Percentiles rank a stretch among this genome's conserved stretches.
These are phyloP conservation scores for Daldinia decipiens DNA, from an alignment of 495 filamentous ascomycete species.

Conservation along the genomic window DNA sequence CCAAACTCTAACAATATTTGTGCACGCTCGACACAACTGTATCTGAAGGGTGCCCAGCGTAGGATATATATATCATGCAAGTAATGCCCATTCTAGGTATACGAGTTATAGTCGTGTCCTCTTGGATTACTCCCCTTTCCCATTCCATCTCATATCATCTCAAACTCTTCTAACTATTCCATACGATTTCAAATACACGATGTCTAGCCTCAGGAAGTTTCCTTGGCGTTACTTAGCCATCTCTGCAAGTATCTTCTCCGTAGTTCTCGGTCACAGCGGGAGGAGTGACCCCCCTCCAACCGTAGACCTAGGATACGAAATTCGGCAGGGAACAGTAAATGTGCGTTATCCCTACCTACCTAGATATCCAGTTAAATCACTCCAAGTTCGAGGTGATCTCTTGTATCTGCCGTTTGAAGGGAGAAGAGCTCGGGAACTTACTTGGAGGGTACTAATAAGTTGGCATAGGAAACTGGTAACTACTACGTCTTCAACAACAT, in stretches of 20 bases:
- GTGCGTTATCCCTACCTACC: constrained; percentile 12
- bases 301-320: constrained; percentile 38
- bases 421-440: background rate
- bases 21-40: background rate
- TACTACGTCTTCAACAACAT: constrained; percentile 43
- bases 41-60: background rate
- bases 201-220: constrained; percentile 13
- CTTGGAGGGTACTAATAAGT: background rate
- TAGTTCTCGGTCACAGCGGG: constrained; percentile 8
- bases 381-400: too few relatives aligned
- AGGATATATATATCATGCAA: background rate
- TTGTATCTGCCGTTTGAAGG: background rate
- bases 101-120: background rate
- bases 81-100: too few relatives aligned
- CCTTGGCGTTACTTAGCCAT: constrained; percentile 12
- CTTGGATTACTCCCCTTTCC: background rate
- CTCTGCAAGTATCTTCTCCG: background rate
- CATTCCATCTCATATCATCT: background rate
- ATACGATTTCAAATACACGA: background rate
- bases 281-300: constrained; percentile 1
- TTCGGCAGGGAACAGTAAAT: constrained; percentile 31
- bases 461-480: constrained; percentile 25
- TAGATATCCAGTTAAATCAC: background rate
- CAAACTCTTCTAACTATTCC: constrained; percentile 1
- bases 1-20: background rate